Conservation (phyloP, 2,329 filamentous ascomycete genomes). For the Blumeria hordei region DNA sequence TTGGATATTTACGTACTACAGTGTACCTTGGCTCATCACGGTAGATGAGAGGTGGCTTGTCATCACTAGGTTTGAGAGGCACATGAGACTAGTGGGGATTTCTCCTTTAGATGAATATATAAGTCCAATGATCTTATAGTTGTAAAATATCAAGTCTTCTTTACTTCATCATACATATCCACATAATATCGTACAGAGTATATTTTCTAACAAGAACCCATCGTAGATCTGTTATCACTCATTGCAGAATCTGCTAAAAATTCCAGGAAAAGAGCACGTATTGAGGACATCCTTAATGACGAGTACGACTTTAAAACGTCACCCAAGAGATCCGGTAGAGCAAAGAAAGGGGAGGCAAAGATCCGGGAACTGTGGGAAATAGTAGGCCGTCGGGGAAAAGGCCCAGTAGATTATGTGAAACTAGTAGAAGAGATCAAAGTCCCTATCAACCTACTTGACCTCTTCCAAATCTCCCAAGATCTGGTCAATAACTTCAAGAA, state of each 20-base stretch:
- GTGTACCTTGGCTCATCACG: too few relatives aligned
- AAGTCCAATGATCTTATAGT: too few relatives aligned
- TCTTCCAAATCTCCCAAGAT: slow-evolving; percentile 1
- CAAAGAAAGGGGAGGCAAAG: background rate
- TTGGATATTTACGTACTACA: too few relatives aligned
- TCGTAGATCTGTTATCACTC: background rate
- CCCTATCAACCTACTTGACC: background rate
- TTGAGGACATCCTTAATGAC: background rate
- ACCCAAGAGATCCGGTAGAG: background rate
- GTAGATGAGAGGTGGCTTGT: too few relatives aligned
- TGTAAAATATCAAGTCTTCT: too few relatives aligned
- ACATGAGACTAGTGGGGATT: too few relatives aligned
- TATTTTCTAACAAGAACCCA: background rate
- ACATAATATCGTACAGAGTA: too few relatives aligned
- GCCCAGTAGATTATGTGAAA: background rate
- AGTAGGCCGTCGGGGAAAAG: background rate
- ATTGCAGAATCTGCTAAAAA: background rate
- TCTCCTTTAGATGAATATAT: too few relatives aligned
- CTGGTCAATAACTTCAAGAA: background rate
- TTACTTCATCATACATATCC: too few relatives aligned
- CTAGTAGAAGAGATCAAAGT: background rate
- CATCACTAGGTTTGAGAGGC: too few relatives aligned
- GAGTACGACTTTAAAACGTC: background rate
- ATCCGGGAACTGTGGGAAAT: background rate
- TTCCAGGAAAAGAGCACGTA: background rate